Evolutionary conservation across 2,329 filamentous ascomycete genomes (phyloP).

Genomic region (Exophiala viscosa): DNA sequence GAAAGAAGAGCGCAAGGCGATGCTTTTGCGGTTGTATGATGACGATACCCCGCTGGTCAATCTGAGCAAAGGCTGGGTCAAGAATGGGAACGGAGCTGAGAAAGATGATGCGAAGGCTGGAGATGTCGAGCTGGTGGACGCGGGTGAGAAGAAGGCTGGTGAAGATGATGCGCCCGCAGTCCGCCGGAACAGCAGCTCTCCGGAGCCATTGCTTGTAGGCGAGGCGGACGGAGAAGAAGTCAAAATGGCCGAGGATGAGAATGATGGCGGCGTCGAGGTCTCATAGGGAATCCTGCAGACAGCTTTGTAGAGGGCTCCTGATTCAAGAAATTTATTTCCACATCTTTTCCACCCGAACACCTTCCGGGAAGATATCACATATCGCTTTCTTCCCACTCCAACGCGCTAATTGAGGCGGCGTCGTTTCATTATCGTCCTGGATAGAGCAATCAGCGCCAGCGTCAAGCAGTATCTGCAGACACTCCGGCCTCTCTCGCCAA

Average conservation of each 20-base stretch:
- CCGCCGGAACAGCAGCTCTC: constrained; percentile 21
- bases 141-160: neutral
- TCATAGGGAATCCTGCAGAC: neutral
- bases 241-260: constrained; percentile 9
- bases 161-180: neutral
- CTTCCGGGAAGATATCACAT: neutral
- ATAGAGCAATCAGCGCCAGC: constrained; percentile 16
- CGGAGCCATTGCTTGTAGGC: constrained; percentile 8
- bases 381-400: neutral
- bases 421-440: constrained; percentile 14
- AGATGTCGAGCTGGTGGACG: constrained; percentile 1
- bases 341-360: neutral
- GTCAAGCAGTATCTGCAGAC: constrained; percentile 12
- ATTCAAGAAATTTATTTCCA: neutral
- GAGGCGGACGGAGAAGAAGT: neutral
- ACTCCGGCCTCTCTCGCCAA: constrained; percentile 15
- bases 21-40: constrained; percentile 87
- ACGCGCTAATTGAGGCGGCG: constrained; percentile 11
- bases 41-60: constrained; percentile 82
- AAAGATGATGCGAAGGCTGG: neutral
- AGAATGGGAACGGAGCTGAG: constrained; percentile 3
- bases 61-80: constrained; percentile 32
- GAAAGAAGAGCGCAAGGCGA: constrained; percentile 90
- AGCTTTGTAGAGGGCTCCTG: neutral
- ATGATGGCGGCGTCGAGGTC: constrained; percentile 18